Conservation (phyloP, 345 rosid species). For the Clarkia xantiana region DNA sequence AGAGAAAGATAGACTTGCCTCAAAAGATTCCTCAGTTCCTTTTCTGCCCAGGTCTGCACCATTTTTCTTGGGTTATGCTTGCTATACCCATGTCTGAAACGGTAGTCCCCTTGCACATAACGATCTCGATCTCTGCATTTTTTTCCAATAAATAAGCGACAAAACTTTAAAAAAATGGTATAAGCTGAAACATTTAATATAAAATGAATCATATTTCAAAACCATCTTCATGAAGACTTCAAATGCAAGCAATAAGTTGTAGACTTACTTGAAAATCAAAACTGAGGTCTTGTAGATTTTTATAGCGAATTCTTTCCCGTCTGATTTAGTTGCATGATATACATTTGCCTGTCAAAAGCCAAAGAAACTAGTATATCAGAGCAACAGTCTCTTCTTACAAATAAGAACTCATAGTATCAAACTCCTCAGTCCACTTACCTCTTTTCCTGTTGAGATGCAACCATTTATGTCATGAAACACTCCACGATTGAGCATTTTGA, state of each 20-base stretch:
- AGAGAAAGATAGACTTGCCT: slow-evolving; percentile 27
- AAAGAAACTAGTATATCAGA: slow-evolving; percentile 2
- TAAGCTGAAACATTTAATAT: not conserved
- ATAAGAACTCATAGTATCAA: too few species aligned
- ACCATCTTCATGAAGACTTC: too few species aligned
- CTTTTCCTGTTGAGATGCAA: slow-evolving; percentile 96
- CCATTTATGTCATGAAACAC: slow-evolving; percentile 76
- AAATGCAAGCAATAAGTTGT: not conserved
- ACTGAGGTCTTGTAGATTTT: slow-evolving; percentile 92
- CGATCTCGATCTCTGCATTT: slow-evolving; percentile 74
- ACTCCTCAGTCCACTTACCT: slow-evolving; percentile 24
- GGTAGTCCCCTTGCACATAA: slow-evolving; percentile 93
- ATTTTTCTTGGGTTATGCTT: slow-evolving; percentile 94
- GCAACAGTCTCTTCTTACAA: too few species aligned
- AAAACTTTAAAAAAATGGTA: not conserved
- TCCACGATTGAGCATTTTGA: slow-evolving; percentile 83
- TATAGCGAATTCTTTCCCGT: slow-evolving; percentile 75
- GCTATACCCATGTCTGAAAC: slow-evolving; percentile 87
- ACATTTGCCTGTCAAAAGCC: slow-evolving; percentile 65
- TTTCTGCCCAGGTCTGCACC: slow-evolving; percentile 99
- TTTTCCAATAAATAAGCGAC: not conserved
- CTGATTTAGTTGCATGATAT: slow-evolving; percentile 82
- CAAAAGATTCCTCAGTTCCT: slow-evolving; percentile 89
- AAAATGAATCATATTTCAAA: not conserved
- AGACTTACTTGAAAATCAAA: slow-evolving; percentile 72